These are phyloP conservation scores for Kandelia obovata DNA, from an alignment of 345 rosid genomes.

Conservation along the genomic window DNA sequence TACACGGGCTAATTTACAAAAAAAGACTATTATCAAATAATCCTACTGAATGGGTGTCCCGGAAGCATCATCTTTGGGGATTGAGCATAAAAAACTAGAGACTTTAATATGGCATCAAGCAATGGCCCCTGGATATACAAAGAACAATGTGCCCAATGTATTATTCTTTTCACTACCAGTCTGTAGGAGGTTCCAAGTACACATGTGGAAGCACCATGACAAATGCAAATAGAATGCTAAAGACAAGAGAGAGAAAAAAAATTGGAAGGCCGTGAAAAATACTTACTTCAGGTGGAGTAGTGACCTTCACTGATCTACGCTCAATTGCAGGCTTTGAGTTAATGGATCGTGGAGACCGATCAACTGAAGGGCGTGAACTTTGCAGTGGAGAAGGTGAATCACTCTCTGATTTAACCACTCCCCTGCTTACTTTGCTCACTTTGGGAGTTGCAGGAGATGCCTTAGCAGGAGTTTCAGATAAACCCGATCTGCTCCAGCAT, in stretches of 20 bases:
- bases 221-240: conserved; percentile 2
- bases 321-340: conserved; percentile 60
- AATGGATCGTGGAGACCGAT: conserved; percentile 65
- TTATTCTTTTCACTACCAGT: background rate
- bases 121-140: background rate
- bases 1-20: too few species aligned
- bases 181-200: background rate
- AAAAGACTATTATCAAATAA: background rate
- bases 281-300: conserved; percentile 73
- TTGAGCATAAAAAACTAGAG: background rate
- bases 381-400: conserved; percentile 57
- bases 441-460: conserved; percentile 67
- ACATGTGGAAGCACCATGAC: background rate
- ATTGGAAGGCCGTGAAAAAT: background rate
- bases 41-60: background rate
- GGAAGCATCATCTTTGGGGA: background rate
- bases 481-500: conserved; percentile 54
- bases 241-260: conserved; percentile 2
- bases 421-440: conserved; percentile 51
- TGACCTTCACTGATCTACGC: conserved; percentile 61
- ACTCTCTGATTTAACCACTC: conserved; percentile 53
- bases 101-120: background rate
- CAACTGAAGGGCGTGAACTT: conserved; percentile 58
- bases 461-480: conserved; percentile 69
- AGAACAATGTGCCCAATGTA: background rate